Percentiles rank a stretch among this genome's conserved stretches.
Conservation (phyloP, 1,284 basidiomycete genomes). For the Apiotrichum gracile region DNA sequence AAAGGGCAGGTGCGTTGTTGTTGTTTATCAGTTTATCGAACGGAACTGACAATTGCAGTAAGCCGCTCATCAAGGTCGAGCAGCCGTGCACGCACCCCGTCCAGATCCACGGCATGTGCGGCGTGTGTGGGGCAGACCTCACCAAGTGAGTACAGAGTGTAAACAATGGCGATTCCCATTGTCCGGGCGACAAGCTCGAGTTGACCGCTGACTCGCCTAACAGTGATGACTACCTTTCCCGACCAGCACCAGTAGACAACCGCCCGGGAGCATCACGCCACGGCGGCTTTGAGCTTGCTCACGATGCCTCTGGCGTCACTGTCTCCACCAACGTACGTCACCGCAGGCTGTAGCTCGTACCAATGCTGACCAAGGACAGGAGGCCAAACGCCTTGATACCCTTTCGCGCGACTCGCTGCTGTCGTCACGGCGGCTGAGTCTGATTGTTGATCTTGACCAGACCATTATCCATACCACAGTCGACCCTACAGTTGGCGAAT, state of each 20-base stretch:
- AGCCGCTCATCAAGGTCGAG: slow-evolving; percentile 59
- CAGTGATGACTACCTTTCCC: slow-evolving; percentile 79
- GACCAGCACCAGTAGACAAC: slow-evolving; percentile 72
- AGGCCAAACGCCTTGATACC: slow-evolving; percentile 80
- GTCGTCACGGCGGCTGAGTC: slow-evolving; percentile 69
- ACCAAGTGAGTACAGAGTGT: slow-evolving; percentile 76
- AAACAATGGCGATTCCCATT: too few relatives aligned
- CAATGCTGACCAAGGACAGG: slow-evolving; percentile 50
- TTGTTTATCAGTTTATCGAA: background rate
- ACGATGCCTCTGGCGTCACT: slow-evolving; percentile 46
- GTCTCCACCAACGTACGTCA: slow-evolving; percentile 45
- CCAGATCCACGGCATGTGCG: slow-evolving; percentile 86
- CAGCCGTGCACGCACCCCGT: slow-evolving; percentile 92
- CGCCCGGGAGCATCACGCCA: slow-evolving; percentile 30
- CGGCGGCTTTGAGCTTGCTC: slow-evolving; percentile 43
- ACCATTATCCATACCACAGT: slow-evolving; percentile 98
- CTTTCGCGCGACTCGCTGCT: slow-evolving; percentile 74
- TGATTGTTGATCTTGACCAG: slow-evolving; percentile 98
- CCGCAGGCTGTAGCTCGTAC: background rate
- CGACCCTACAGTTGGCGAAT: slow-evolving; percentile 95
- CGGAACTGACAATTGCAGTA: slow-evolving; percentile 26
- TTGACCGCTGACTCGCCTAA: background rate
- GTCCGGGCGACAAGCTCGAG: too few relatives aligned
- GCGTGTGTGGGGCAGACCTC: slow-evolving; percentile 87
- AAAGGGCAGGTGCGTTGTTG: slow-evolving; percentile 24